Evolutionary conservation across 305 asterid species (phyloP), one percentile per base, ranked within the genome.

Genomic region (Fraxinus sp.): DNA sequence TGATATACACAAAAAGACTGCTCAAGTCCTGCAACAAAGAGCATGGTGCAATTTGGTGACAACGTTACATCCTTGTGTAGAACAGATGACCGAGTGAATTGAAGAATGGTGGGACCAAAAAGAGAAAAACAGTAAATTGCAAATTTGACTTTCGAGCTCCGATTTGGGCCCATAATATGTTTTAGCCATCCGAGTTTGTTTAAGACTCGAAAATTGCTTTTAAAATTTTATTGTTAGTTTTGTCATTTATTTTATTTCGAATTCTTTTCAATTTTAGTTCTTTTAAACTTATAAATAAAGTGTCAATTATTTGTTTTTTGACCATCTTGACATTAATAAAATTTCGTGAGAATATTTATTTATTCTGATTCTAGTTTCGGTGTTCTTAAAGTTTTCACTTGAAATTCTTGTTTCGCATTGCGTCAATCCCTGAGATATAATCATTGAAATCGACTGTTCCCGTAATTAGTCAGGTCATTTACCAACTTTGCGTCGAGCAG

Each of bases 1-100:
- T 89, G 85, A 76, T 76, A 86, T 77, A 80, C 78, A 84, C 26
- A 80, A 75, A 74, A 80, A 76, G 77, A 81, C 41, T 28, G 59
- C 74, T 80, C 86, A 81, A 79, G 37, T 64, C 85, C 75, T 46
- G 35, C 80, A 30, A 26, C 73, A 81, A 82, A 64, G 66, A 74
- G 18, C 5, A 7, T 32, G 32, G 35, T 11, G 71, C 59, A 64
- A 78, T 62, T 76, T 81, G 77, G 36, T 35, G 70, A 82, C 77
- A 76, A 72, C 75, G 73, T 78, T 59, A 64, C 55, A 33, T 71
- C 59, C 6, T 49, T 1, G 18, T 49, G 59, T 13, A 49, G 59
- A 49, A 13, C 59, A 49, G n/a, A 49, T 49, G 59, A 5, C 59
- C 59, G 20, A 13, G 59, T 49, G 59, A 6, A 49, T 49, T 49